A percentile compares a stretch with the other conserved stretches of the same genome.
Evolutionary conservation across 257 asterid genomes (phyloP).

Genomic region (Scutellaria galericulata): DNA sequence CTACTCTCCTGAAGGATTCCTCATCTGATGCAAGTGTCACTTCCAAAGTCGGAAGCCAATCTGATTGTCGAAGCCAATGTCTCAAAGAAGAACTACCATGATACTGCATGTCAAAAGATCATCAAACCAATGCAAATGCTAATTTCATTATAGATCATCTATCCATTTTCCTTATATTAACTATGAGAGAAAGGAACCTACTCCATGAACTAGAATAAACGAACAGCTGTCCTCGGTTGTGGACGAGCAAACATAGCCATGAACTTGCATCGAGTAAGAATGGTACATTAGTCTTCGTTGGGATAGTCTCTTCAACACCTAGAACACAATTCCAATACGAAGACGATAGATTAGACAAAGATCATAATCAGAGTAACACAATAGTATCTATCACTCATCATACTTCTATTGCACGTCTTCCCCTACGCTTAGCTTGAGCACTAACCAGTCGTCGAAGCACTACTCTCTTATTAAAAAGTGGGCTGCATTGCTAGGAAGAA

Average conservation of each 20-base stretch:
- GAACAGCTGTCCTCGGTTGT: constrained; percentile 60
- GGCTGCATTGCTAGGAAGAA: constrained; percentile 64
- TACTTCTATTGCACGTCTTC: constrained; percentile 91
- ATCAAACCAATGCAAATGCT: constrained; percentile 9
- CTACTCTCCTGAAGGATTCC: constrained; percentile 85
- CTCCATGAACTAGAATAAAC: constrained; percentile 89
- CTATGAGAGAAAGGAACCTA: constrained; percentile 42
- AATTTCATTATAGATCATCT: background rate
- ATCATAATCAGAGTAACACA: constrained; percentile 2
- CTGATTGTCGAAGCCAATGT: constrained; percentile 95
- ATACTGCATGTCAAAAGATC: constrained; percentile 54
- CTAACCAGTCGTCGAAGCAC: constrained; percentile 74
- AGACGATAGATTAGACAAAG: constrained; percentile 29
- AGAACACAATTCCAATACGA: constrained; percentile 30
- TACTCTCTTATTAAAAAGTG: constrained; percentile 72
- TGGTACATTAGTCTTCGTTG: constrained; percentile 76
- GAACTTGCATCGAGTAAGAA: constrained; percentile 92
- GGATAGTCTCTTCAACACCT: constrained; percentile 86
- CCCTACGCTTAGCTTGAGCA: constrained; percentile 88
- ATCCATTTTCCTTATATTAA: background rate
- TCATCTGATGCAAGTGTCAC: constrained; percentile 94
- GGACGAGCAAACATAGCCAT: constrained; percentile 85
- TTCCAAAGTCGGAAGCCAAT: constrained; percentile 96
- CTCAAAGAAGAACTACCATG: constrained; percentile 94
- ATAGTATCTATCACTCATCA: constrained; percentile 25